phyloP scores from a whole-genome alignment of 306 rosid genomes.

The Begonia fuchsioides region DNA sequence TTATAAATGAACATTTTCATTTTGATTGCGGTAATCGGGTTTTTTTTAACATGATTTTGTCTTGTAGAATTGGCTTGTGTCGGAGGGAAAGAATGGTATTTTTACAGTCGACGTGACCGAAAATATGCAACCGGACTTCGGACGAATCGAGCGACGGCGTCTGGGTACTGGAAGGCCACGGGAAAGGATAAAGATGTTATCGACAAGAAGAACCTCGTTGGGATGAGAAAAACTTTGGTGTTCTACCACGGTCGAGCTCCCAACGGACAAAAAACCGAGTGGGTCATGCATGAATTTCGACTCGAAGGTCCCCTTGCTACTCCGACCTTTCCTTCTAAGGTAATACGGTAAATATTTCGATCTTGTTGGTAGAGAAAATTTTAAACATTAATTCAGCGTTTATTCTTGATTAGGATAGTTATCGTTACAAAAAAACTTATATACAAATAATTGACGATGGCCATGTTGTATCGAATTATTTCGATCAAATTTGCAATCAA shows the following conservation, averaged over 20 bases:
- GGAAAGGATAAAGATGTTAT: constrained; percentile 60
- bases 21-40: too few species aligned
- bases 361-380: too few species aligned
- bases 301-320: constrained; percentile 37
- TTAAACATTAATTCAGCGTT: too few species aligned
- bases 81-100: constrained; percentile 84
- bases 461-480: too few species aligned
- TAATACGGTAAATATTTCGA: too few species aligned
- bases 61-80: constrained; percentile 55
- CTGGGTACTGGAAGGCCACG: constrained; percentile 89
- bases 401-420: too few species aligned
- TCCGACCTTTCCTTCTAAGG: constrained; percentile 25
- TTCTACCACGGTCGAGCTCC: constrained; percentile 90
- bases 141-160: constrained; percentile 71
- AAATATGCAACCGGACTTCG: constrained; percentile 73
- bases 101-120: constrained; percentile 58
- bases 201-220: constrained; percentile 46
- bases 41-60: neutral
- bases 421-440: too few species aligned
- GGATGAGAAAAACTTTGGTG: constrained; percentile 82
- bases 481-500: too few species aligned
- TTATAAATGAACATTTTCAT: too few species aligned
- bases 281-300: constrained; percentile 92
- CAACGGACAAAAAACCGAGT: constrained; percentile 63
- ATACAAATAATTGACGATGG: too few species aligned